Conservation (phyloP, 495 filamentous ascomycete genomes). For the Xylaria grammica region DNA sequence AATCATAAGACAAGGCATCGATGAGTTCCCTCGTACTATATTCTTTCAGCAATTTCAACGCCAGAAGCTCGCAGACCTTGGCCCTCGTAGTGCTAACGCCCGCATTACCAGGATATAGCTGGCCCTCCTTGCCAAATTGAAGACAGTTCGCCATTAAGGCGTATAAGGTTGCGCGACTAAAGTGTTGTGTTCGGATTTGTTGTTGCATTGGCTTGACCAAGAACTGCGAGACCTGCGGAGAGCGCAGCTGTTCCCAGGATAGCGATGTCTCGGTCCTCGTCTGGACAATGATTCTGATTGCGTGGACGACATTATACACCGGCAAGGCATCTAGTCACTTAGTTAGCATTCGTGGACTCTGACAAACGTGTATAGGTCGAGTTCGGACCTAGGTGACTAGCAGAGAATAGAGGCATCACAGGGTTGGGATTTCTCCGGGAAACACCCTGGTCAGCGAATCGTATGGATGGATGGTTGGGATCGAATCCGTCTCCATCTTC, state of each 20-base stretch:
- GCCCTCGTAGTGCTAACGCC: constrained; percentile 82
- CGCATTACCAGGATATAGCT: constrained; percentile 78
- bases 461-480: constrained; percentile 51
- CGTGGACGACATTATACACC: constrained; percentile 87
- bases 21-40: constrained; percentile 86
- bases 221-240: constrained; percentile 94
- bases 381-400: constrained; percentile 72
- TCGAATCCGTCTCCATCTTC: constrained; percentile 46
- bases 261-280: constrained; percentile 87
- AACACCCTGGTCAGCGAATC: constrained; percentile 36
- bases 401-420: constrained; percentile 83
- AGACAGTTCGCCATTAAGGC: constrained; percentile 90
- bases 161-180: constrained; percentile 84
- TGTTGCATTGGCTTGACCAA: constrained; percentile 89
- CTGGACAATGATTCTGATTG: constrained; percentile 80
- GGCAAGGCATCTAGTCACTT: constrained; percentile 61
- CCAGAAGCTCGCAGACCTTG: constrained; percentile 88
- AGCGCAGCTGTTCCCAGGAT: constrained; percentile 94
- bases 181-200: constrained; percentile 77
- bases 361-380: constrained; percentile 6
- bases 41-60: constrained; percentile 86
- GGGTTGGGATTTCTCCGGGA: constrained; percentile 57
- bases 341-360: constrained; percentile 2
- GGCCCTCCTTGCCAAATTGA: constrained; percentile 87
- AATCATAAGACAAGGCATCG: constrained; percentile 92